Evolutionary conservation across 2,329 filamentous ascomycete genomes (phyloP).

Genomic region (Claviceps spartinae): DNA sequence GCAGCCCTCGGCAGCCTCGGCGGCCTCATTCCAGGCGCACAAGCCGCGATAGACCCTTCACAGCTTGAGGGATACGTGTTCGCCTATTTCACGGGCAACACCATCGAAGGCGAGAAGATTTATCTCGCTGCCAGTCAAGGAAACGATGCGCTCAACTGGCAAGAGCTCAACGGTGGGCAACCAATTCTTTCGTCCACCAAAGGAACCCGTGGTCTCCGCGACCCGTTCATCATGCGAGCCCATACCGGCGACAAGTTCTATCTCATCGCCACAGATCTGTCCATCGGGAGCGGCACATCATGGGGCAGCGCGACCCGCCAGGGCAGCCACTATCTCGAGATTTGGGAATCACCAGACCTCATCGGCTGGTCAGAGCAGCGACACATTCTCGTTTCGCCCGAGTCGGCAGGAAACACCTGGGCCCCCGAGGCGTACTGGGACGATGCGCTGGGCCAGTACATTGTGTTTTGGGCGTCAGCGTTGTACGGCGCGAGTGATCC

Average conservation of each 20-base stretch:
- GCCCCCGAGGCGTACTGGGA: conserved; percentile 1
- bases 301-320: neutral
- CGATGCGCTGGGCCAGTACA: neutral
- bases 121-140: neutral
- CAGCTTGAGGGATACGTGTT: neutral
- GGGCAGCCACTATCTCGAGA: conserved; percentile 1
- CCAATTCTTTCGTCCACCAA: neutral
- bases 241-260: conserved; percentile 2
- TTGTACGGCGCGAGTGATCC: neutral
- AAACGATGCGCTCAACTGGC: conserved; percentile 1
- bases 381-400: neutral
- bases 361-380: neutral
- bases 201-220: neutral
- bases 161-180: neutral
- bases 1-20: neutral
- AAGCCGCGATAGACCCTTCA: neutral
- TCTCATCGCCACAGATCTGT: conserved; percentile 1
- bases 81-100: conserved; percentile 1
- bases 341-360: conserved; percentile 1
- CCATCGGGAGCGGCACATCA: conserved; percentile 1
- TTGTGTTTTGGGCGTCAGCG: neutral
- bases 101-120: neutral
- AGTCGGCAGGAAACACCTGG: neutral
- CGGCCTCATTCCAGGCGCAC: neutral
- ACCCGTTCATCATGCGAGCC: conserved; percentile 1